Conservation (phyloP, 2,329 filamentous ascomycete species). For the Xylariales sp. region DNA sequence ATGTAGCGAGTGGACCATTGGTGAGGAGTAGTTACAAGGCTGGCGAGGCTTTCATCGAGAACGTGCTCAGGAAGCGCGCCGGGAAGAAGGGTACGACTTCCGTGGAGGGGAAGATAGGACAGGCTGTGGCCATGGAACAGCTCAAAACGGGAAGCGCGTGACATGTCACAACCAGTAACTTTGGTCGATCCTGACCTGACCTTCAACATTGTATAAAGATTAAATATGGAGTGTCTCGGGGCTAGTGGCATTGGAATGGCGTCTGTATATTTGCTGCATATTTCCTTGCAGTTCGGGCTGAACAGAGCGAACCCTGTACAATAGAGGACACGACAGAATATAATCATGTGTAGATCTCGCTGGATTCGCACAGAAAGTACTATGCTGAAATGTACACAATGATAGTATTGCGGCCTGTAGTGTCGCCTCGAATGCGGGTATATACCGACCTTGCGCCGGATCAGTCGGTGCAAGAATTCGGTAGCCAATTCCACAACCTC, state of each 20-base stretch:
- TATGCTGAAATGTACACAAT: no score
- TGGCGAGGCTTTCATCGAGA: conserved; percentile 97
- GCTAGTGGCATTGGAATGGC: conserved; percentile 2
- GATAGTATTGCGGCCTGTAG: no score
- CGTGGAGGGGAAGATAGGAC: conserved; percentile 5
- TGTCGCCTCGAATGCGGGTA: no score
- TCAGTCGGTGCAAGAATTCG: no score
- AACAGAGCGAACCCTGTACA: no score
- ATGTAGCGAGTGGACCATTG: conserved; percentile 88
- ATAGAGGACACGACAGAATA: no score
- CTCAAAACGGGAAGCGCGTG: conserved; percentile 6
- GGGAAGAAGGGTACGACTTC: conserved; percentile 31
- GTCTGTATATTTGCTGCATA: conserved; percentile 2
- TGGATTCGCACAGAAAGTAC: no score
- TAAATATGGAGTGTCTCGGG: background rate
- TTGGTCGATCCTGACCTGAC: no score
- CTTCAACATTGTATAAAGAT: conserved; percentile 9
- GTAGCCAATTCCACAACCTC: no score
- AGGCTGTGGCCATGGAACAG: conserved; percentile 9
- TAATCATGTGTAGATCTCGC: no score
- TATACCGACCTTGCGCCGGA: no score
- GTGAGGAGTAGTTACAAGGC: conserved; percentile 97
- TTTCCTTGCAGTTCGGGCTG: background rate
- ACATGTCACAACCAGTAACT: background rate
- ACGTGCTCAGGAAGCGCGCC: conserved; percentile 81